Evolutionary conservation across 352 stramenopile species (phyloP), one percentile per base, ranked within the genome.

Genomic region (Phytophthora quininea): DNA sequence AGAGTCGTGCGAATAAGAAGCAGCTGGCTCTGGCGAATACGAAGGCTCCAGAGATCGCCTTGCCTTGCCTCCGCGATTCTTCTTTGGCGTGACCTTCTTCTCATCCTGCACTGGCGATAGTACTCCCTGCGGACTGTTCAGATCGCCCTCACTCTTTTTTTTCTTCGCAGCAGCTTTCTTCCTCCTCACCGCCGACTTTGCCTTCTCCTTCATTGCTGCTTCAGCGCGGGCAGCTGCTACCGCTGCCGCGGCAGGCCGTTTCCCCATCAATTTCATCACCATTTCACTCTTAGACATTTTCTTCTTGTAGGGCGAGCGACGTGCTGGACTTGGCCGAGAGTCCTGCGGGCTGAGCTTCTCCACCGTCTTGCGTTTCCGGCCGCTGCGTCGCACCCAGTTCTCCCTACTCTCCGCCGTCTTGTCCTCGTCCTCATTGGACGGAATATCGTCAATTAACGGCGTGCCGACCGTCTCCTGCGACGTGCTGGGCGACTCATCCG

Each of bases 61-160:
- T 38, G 73, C 78, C 59, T 88, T 84, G 31, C 60, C 50, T 14
- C 55, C 66, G 3, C 71, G 43, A 32, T 79, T 81, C 54, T 85
- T 88, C 45, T 71, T 69, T 15, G 77, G 77, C 14, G 76, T 84
- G 54, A 62, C 69, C 59, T 86, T 89, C 57, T 76, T 59, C 55
- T 82, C 80, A 62, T 86, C 80, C 47, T 80, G 79, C 61, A 89
- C 65, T n/a, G 75, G 77, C 9, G 80, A 87, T 24, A 89, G 68
- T n/a, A 80, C 37, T 0, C 46, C 47, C 10, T 64, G 57, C 12
- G 54, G 35, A 8, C 49, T 70, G 35, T 62, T 69, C 11, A 29
- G 37, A 12, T 54, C 33, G 7, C 6, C 48, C 15, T 29, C 7
- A 40, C 31, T 24, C n/a, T 73, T 59, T 24, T 11, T 19, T 12